Evolutionary conservation across 176 grass and related monocot genomes (phyloP).

Genomic region (Miscanthus lutarioriparius): DNA sequence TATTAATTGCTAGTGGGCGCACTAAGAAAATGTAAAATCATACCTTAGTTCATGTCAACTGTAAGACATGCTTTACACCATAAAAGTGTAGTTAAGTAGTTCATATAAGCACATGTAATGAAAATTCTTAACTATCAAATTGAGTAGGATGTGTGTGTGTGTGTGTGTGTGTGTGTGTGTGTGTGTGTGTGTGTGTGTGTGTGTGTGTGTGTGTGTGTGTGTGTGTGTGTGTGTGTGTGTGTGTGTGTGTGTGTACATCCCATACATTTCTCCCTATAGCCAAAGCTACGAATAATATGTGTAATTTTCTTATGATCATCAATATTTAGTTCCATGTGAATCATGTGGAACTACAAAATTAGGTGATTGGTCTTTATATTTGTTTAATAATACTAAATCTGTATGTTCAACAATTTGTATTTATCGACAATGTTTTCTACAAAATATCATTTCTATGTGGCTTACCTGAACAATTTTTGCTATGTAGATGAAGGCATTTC

Average conservation of each 20-base stretch:
- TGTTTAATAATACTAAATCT: too few species aligned
- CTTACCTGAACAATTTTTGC: conserved; percentile 47
- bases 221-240: too few species aligned
- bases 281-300: not conserved
- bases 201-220: too few species aligned
- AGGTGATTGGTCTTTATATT: not conserved
- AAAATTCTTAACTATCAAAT: not conserved
- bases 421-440: not conserved
- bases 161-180: too few species aligned
- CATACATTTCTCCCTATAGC: too few species aligned
- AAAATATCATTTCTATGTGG: not conserved
- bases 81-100: not conserved
- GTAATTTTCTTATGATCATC: not conserved
- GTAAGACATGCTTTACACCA: not conserved
- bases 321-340: not conserved
- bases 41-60: too few species aligned
- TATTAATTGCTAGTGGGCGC: not conserved
- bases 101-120: not conserved
- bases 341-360: not conserved
- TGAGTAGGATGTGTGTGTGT: not conserved
- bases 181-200: too few species aligned
- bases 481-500: conserved; percentile 67
- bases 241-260: too few species aligned
- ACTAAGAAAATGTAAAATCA: too few species aligned
- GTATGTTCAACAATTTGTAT: not conserved